Evolutionary conservation across 2,329 filamentous ascomycete species (phyloP).

Genomic region (Fusarium proliferatum): DNA sequence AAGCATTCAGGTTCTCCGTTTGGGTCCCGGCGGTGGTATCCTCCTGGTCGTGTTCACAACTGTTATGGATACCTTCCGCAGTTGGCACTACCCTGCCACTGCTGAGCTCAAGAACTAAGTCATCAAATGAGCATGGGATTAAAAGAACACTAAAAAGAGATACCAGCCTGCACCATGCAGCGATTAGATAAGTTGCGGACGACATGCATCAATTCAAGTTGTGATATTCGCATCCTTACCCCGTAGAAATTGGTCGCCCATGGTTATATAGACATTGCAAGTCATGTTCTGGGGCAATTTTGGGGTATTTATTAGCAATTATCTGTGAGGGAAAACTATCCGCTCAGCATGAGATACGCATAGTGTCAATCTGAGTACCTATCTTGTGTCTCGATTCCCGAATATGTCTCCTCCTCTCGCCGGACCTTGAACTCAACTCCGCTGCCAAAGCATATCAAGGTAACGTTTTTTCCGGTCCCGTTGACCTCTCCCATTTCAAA

Average conservation of each 20-base stretch:
- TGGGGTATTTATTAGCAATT: background rate
- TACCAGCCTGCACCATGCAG: conserved; percentile 28
- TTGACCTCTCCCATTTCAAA: background rate
- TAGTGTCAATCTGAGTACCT: conserved; percentile 6
- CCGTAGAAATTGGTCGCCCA: background rate
- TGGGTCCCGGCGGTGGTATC: conserved; percentile 71
- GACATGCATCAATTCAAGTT: background rate
- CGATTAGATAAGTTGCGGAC: conserved; percentile 22
- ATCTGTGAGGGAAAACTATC: background rate
- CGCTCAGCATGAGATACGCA: background rate
- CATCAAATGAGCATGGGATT: background rate
- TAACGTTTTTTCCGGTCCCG: background rate
- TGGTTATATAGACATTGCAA: background rate
- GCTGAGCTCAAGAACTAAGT: conserved; percentile 17
- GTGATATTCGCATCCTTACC: background rate
- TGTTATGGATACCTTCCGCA: conserved; percentile 92
- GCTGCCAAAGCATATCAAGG: background rate
- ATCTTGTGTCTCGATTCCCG: background rate
- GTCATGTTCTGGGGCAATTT: background rate
- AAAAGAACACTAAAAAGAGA: conserved; percentile 32
- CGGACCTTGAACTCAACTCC: background rate
- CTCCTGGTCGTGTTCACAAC: conserved; percentile 88
- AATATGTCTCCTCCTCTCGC: background rate
- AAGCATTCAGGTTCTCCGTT: conserved; percentile 54
- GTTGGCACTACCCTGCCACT: conserved; percentile 51